A percentile compares a stretch with the other conserved stretches of the same genome.
These are phyloP conservation scores for Gossypium bickii DNA, from an alignment of 345 rosid species.

Conservation along the genomic window DNA sequence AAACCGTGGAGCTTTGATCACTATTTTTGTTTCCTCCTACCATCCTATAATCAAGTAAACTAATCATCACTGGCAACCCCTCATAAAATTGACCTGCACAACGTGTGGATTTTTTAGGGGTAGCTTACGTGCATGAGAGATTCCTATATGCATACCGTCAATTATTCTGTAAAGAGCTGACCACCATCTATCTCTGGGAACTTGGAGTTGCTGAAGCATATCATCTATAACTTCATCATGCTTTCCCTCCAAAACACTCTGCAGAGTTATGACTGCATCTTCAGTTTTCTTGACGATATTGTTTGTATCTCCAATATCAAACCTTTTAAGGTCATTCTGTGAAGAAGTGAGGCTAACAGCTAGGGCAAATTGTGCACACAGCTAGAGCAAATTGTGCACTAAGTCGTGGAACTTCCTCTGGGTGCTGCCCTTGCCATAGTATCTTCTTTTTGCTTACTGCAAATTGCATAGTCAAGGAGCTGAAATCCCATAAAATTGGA, in stretches of 20 bases:
- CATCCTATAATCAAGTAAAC: background rate
- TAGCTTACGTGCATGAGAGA: background rate
- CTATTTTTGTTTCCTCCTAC: background rate
- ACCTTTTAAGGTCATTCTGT: slow-evolving; percentile 42
- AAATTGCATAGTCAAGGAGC: no score
- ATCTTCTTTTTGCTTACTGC: no score
- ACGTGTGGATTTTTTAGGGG: background rate
- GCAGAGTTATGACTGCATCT: slow-evolving; percentile 48
- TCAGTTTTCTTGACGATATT: slow-evolving; percentile 44
- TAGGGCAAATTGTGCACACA: slow-evolving; percentile 40
- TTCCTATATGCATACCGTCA: slow-evolving; percentile 37
- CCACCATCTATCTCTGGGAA: slow-evolving; percentile 60
- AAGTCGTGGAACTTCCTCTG: no score
- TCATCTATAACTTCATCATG: slow-evolving; percentile 41
- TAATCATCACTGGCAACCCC: background rate
- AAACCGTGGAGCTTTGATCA: background rate
- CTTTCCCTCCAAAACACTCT: slow-evolving; percentile 57
- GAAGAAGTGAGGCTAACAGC: slow-evolving; percentile 48
- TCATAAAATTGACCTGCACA: background rate
- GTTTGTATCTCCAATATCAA: slow-evolving; percentile 29
- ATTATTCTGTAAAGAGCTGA: slow-evolving; percentile 50
- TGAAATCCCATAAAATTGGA: no score
- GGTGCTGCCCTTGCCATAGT: no score
- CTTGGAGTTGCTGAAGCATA: slow-evolving; percentile 30
- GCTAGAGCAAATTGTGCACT: slow-evolving; percentile 42